Conservation (phyloP, 768 basidiomycete species). For the Suillus variegatus region DNA sequence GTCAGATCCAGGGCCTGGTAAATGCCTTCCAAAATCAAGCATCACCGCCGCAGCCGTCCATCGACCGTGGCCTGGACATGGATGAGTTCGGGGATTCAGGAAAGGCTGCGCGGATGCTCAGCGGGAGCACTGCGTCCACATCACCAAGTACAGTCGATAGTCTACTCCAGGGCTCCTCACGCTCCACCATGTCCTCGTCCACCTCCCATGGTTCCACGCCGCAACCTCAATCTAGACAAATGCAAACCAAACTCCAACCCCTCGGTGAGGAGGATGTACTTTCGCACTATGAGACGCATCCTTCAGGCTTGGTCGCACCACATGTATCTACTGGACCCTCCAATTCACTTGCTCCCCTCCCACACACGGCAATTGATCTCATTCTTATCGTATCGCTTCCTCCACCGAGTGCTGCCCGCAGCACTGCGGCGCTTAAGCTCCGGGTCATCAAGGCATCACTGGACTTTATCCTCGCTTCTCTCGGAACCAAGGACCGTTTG, state of each 20-base stretch:
- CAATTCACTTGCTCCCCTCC: constrained; percentile 77
- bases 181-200: constrained; percentile 73
- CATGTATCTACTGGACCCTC: constrained; percentile 74
- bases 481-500: constrained; percentile 78
- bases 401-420: constrained; percentile 64
- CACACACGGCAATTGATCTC: constrained; percentile 88
- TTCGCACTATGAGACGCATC: constrained; percentile 51
- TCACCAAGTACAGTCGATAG: constrained; percentile 63
- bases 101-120: constrained; percentile 79
- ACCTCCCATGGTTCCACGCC: constrained; percentile 66
- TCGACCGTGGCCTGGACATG: constrained; percentile 49
- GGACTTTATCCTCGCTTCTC: constrained; percentile 79
- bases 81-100: constrained; percentile 80
- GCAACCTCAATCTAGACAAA: constrained; percentile 37
- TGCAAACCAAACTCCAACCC: constrained; percentile 54
- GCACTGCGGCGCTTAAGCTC: constrained; percentile 82
- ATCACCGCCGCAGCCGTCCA: constrained; percentile 33
- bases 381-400: constrained; percentile 91
- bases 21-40: constrained; percentile 64
- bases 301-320: constrained; percentile 62
- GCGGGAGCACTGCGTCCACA: constrained; percentile 66
- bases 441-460: constrained; percentile 88
- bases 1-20: constrained; percentile 79
- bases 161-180: constrained; percentile 62
- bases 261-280: constrained; percentile 75